These are phyloP conservation scores for Xylariaceae sp. DNA, from an alignment of 2,329 filamentous ascomycete species.

Conservation along the genomic window DNA sequence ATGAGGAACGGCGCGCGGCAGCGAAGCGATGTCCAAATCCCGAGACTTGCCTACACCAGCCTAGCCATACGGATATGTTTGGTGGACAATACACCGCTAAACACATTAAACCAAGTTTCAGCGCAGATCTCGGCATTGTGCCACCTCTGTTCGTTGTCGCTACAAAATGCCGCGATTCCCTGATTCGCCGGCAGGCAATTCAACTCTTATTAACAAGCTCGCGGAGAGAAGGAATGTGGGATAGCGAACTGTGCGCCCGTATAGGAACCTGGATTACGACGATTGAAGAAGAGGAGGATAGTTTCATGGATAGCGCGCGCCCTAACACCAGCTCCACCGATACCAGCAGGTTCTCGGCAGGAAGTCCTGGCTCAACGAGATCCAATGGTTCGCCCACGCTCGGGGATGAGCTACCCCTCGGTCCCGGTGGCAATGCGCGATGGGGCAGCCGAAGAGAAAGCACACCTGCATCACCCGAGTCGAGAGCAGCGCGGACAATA, in stretches of 20 bases:
- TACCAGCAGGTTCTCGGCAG: constrained; percentile 21
- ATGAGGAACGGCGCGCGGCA: constrained; percentile 52
- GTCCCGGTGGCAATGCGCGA: constrained; percentile 44
- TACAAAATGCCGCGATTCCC: constrained; percentile 61
- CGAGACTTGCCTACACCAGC: constrained; percentile 42
- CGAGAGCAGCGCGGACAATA: constrained; percentile 22
- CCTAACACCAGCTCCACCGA: constrained; percentile 32
- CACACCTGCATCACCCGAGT: constrained; percentile 16
- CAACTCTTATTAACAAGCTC: constrained; percentile 58
- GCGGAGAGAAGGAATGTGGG: constrained; percentile 68
- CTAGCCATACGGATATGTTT: constrained; percentile 36
- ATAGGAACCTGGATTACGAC: constrained; percentile 56
- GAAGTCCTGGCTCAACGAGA: constrained; percentile 20
- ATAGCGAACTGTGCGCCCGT: constrained; percentile 56
- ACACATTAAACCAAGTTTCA: constrained; percentile 62
- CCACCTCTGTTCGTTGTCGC: constrained; percentile 65
- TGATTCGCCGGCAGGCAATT: constrained; percentile 58
- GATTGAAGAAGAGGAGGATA: constrained; percentile 50
- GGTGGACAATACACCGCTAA: constrained; percentile 43
- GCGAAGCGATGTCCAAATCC: constrained; percentile 45
- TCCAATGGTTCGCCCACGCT: constrained; percentile 34
- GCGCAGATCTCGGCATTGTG: constrained; percentile 62
- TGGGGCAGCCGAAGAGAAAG: constrained; percentile 35
- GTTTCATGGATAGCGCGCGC: constrained; percentile 22
- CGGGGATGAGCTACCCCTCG: constrained; percentile 36